phyloP scores from a whole-genome alignment of 2,329 filamentous ascomycete species.

The Bipolaris victoriae region DNA sequence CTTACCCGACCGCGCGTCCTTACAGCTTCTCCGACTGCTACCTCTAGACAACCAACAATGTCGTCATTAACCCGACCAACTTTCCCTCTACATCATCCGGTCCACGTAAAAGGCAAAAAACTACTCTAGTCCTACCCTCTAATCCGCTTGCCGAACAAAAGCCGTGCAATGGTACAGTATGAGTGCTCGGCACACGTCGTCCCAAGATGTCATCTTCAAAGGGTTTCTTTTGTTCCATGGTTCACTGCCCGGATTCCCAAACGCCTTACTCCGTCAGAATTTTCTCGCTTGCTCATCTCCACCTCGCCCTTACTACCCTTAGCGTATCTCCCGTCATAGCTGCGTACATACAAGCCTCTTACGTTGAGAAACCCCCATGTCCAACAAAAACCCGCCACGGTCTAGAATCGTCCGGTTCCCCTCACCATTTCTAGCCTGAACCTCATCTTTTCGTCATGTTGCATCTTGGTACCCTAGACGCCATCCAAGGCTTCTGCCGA shows the following conservation, averaged over 20 bases:
- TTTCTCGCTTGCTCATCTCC: background rate
- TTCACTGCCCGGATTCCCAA: background rate
- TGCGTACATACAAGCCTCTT: background rate
- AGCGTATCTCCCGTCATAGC: background rate
- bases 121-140: constrained; percentile 2
- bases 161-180: constrained; percentile 16
- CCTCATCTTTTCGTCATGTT: no score
- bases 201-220: background rate
- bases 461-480: no score
- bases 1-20: constrained; percentile 23
- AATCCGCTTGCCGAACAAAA: constrained; percentile 12
- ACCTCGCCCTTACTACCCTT: background rate
- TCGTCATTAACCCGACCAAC: constrained; percentile 9
- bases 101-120: background rate
- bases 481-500: no score
- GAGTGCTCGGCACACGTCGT: background rate
- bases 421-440: no score
- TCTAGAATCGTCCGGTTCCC: no score
- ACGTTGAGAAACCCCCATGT: background rate
- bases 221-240: background rate
- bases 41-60: constrained; percentile 20
- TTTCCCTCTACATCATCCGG: constrained; percentile 1
- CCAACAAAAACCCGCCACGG: no score
- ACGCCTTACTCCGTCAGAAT: background rate
- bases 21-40: constrained; percentile 13